phyloP scores from a whole-genome alignment of 2,329 filamentous ascomycete species.

The Aureobasidium sp. region DNA sequence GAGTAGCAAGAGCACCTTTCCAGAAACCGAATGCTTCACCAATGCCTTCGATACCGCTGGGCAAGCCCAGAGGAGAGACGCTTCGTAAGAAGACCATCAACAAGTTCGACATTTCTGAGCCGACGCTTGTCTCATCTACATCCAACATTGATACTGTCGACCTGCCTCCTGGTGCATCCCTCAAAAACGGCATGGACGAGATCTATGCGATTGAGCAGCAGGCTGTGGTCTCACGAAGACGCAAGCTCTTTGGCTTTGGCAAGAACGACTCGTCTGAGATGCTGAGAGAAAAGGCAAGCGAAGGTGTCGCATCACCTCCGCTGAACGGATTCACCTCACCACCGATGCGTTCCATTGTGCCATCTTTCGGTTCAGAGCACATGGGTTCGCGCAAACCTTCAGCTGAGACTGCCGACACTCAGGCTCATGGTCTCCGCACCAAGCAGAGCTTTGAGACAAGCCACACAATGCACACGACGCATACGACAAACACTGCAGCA shows the following conservation, averaged over 20 bases:
- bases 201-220: slow-evolving; percentile 24
- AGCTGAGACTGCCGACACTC: neutral
- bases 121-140: slow-evolving; percentile 47
- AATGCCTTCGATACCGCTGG: neutral
- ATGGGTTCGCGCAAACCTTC: slow-evolving; percentile 9
- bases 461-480: neutral
- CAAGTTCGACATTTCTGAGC: slow-evolving; percentile 58
- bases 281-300: neutral
- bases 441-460: slow-evolving; percentile 8
- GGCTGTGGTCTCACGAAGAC: slow-evolving; percentile 51
- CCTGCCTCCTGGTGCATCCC: slow-evolving; percentile 48
- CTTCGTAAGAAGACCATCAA: slow-evolving; percentile 52
- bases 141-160: slow-evolving; percentile 53
- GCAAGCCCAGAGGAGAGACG: slow-evolving; percentile 4
- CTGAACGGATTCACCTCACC: slow-evolving; percentile 10
- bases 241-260: slow-evolving; percentile 35
- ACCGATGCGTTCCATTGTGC: neutral
- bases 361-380: slow-evolving; percentile 8
- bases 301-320: slow-evolving; percentile 4
- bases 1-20: neutral
- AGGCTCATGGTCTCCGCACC: neutral
- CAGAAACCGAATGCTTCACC: neutral
- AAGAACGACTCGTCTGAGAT: slow-evolving; percentile 2
- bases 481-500: neutral
- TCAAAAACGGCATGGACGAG: slow-evolving; percentile 45